A percentile compares a stretch with the other conserved stretches of the same genome.
phyloP scores from a whole-genome alignment of 2,329 filamentous ascomycete species.

The Corinectria fuckeliana region DNA sequence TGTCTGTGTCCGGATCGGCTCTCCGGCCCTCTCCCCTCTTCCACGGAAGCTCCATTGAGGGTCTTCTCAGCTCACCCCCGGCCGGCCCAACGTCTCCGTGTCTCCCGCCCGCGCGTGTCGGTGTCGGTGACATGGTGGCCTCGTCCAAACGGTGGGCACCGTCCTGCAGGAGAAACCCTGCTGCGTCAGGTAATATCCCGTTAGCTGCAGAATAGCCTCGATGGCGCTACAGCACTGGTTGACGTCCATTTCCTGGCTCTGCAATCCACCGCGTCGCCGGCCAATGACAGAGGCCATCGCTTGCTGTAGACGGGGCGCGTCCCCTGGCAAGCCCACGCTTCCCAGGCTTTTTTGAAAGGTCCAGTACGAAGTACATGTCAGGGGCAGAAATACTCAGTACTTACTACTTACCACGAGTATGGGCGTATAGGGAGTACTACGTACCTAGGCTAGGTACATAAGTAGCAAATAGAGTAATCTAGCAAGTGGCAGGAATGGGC shows the following conservation, averaged over 20 bases:
- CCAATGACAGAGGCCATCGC: constrained; percentile 8
- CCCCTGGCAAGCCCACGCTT: constrained; percentile 7
- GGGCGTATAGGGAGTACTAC: background rate
- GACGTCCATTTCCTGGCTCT: constrained; percentile 20
- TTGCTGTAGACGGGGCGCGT: constrained; percentile 4
- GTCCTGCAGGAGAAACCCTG: constrained; percentile 41
- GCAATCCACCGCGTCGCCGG: constrained; percentile 28
- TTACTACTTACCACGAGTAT: too few relatives aligned
- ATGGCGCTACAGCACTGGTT: constrained; percentile 40
- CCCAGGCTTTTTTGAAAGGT: too few relatives aligned
- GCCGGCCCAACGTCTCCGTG: constrained; percentile 8
- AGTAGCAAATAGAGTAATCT: too few relatives aligned
- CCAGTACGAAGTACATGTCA: too few relatives aligned
- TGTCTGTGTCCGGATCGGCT: background rate
- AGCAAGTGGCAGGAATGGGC: constrained; percentile 1
- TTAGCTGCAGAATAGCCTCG: constrained; percentile 39
- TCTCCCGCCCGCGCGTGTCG: constrained; percentile 13
- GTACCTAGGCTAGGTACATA: background rate
- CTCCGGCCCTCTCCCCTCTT: background rate
- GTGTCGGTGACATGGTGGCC: constrained; percentile 15
- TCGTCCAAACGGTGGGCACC: constrained; percentile 18
- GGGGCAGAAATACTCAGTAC: background rate
- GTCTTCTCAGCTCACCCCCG: constrained; percentile 1
- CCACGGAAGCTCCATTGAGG: constrained; percentile 1
- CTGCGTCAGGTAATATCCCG: constrained; percentile 42